Evolutionary conservation across 257 asterid species (phyloP), one percentile per base, ranked within the genome.

Genomic region (Nicotiana otophora): DNA sequence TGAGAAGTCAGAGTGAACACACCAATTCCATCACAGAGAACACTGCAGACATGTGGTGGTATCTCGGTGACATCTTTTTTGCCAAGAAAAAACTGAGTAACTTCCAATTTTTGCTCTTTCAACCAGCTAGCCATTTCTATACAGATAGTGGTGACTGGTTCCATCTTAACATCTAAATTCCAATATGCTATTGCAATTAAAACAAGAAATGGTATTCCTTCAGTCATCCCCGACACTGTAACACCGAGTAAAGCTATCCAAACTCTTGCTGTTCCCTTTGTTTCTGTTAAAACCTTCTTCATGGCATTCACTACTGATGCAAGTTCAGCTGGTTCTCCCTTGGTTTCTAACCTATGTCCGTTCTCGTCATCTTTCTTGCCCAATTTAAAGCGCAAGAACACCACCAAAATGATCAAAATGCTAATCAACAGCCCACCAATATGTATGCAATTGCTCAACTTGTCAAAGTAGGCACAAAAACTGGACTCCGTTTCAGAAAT

Each of bases 131-230:
- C 74, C 14, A 34, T 78, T 72, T 86, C 90, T 0, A 81, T 61
- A 33, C 84, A 84, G 70, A 87, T 16, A 7, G 72, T 77, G 1
- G 81, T 82, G 14, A 85, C 78, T 1, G 79, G 23, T n/a, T 87
- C 87, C 83, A 87, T 72, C 6, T 78, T 82, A 15, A 83, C 63
- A 33, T 63, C 82, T 55, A 82, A 83, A 20, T 23, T 79, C 88
- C 85, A 53, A 33, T 62, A 54, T 12, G 76, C 10, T 17, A 57
- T 33, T 30, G 81, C 86, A 3, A 81, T 0, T 19, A 88, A 79
- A 61, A 88, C 84, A 62, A 84, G 76, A 28, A 81, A 81, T 11
- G 91, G 88, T 42, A 86, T 30, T 14, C 89, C 88, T 55, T 84
- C 91, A 70, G 85, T 54, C 28, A 88, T 81, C 72, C 89, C 89